Conservation (phyloP, 2,329 filamentous ascomycete species). For the Aureobasidium sp. region DNA sequence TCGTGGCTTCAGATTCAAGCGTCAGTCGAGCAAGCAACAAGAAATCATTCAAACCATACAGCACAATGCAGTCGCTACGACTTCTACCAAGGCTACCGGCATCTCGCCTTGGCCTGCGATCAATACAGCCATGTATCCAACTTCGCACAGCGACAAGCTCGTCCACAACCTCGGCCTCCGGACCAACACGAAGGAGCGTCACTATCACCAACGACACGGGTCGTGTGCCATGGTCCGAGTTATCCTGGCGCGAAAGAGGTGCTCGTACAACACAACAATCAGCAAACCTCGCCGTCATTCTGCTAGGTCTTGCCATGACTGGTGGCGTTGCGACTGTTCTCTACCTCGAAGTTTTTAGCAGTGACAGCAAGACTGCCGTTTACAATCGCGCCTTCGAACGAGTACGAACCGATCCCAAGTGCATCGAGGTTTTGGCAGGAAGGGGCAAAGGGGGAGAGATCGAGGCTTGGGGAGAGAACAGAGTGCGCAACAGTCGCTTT, state of each 20-base stretch:
- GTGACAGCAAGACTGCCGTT: conserved; percentile 75
- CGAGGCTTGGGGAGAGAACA: conserved; percentile 66
- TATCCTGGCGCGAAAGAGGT: conserved; percentile 69
- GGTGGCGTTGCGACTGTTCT: conserved; percentile 70
- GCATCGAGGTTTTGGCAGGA: conserved; percentile 66
- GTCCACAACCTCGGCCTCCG: conserved; percentile 30
- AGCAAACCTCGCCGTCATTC: conserved; percentile 74
- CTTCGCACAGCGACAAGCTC: conserved; percentile 17
- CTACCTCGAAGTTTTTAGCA: conserved; percentile 72
- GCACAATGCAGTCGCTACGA: conserved; percentile 5
- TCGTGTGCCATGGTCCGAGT: conserved; percentile 67
- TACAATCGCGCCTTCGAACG: conserved; percentile 81
- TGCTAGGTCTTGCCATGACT: conserved; percentile 67
- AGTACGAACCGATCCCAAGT: conserved; percentile 64
- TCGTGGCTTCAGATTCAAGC: background rate
- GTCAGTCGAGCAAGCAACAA: background rate
- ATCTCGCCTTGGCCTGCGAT: background rate
- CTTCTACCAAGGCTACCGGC: background rate
- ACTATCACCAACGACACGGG: conserved; percentile 85
- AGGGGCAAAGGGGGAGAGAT: conserved; percentile 46
- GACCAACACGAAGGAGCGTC: conserved; percentile 53
- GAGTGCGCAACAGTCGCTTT: conserved; percentile 68
- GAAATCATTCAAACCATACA: background rate
- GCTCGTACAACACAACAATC: conserved; percentile 82
- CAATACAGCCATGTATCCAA: background rate